Conservation (phyloP, 345 rosid genomes). For the Rhizophora mangle region DNA sequence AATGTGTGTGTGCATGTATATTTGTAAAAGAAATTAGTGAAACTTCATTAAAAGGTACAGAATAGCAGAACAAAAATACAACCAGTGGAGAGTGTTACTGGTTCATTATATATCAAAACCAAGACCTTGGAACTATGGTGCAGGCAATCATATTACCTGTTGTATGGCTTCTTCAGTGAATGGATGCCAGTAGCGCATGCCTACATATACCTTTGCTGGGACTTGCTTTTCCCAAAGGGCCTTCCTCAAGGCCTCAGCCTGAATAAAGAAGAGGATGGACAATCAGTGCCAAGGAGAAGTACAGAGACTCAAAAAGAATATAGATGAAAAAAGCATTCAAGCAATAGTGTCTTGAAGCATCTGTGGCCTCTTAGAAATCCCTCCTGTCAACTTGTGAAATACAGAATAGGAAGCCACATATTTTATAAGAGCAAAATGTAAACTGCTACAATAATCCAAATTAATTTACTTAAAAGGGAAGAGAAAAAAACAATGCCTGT, state of each 20-base stretch:
- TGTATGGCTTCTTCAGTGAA: constrained; percentile 98
- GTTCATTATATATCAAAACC: neutral
- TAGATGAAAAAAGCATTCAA: neutral
- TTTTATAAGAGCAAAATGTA: neutral
- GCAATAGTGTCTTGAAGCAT: neutral
- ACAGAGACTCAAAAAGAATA: neutral
- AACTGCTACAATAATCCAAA: neutral
- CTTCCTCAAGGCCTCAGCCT: constrained; percentile 92
- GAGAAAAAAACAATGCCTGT: constrained; percentile 45
- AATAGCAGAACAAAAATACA: constrained; percentile 5
- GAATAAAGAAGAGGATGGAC: constrained; percentile 12
- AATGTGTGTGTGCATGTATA: neutral
- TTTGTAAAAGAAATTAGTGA: neutral
- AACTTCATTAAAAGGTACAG: neutral
- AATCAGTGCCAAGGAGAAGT: constrained; percentile 2
- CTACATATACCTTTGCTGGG: constrained; percentile 91
- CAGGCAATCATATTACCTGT: constrained; percentile 49
- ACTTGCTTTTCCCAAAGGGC: constrained; percentile 79
- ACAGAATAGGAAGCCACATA: neutral
- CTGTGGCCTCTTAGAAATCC: too few species aligned
- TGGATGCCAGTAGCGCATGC: constrained; percentile 99
- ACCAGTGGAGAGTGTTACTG: neutral
- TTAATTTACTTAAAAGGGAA: neutral
- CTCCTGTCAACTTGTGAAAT: too few species aligned
- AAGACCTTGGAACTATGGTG: neutral